Conservation (phyloP, 306 rosid genomes). For the Acacia crassicarpa region DNA sequence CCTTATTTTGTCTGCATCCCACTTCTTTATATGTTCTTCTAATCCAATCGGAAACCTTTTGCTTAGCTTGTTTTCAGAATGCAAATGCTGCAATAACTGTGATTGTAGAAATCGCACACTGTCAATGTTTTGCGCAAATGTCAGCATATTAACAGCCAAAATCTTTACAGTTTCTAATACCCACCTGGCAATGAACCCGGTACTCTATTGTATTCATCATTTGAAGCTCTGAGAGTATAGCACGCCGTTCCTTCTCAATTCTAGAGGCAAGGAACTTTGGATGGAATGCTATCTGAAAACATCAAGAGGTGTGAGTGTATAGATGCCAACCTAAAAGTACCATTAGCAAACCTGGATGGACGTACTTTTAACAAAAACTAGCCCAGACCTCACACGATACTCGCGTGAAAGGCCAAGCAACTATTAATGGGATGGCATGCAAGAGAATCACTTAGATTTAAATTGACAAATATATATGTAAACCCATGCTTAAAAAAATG, state of each 20-base stretch:
- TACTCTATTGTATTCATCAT: constrained; percentile 99
- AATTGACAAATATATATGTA: too few relatives aligned
- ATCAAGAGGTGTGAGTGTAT: constrained; percentile 34
- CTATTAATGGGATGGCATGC: too few relatives aligned
- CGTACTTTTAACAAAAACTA: neutral
- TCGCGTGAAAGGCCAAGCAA: too few relatives aligned
- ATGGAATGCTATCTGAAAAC: constrained; percentile 85
- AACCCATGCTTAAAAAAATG: neutral
- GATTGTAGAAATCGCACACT: constrained; percentile 24
- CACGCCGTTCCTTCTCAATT: constrained; percentile 96
- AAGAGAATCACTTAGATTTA: too few relatives aligned
- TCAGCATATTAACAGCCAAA: constrained; percentile 28
- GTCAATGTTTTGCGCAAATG: constrained; percentile 28
- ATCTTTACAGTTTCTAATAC: constrained; percentile 21
- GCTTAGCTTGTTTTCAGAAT: constrained; percentile 99
- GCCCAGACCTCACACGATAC: too few relatives aligned
- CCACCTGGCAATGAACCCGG: constrained; percentile 98
- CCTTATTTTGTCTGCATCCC: constrained; percentile 97
- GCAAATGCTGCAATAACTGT: constrained; percentile 93
- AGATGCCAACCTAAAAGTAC: constrained; percentile 27
- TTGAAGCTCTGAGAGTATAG: constrained; percentile 96
- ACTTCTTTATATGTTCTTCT: constrained; percentile 96
- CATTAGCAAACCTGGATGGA: neutral
- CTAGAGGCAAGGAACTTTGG: constrained; percentile 97
- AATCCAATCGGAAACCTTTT: constrained; percentile 97